Conservation (phyloP, 768 basidiomycete genomes). For the Phylloporus sp. region DNA sequence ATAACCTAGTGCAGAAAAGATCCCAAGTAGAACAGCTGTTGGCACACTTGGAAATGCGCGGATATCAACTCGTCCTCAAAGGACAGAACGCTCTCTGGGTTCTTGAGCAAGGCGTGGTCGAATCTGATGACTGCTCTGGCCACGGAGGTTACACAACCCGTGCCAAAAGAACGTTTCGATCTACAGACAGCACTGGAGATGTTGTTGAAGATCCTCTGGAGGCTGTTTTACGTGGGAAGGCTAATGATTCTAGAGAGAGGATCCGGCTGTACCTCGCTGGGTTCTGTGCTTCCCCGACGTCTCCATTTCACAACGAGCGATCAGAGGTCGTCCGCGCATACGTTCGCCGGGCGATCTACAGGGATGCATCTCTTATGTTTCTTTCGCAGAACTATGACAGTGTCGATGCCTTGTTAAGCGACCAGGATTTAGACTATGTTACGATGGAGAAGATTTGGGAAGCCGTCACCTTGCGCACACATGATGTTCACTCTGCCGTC, state of each 20-base stretch:
- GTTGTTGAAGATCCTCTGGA: slow-evolving; percentile 31
- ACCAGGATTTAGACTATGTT: slow-evolving; percentile 27
- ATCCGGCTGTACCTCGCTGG: slow-evolving; percentile 33
- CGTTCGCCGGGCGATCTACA: slow-evolving; percentile 36
- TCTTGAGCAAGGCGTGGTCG: slow-evolving; percentile 22
- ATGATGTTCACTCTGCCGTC: slow-evolving; percentile 28
- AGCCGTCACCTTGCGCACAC: slow-evolving; percentile 26
- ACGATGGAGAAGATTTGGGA: slow-evolving; percentile 35
- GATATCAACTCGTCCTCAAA: slow-evolving; percentile 34
- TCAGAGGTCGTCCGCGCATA: slow-evolving; percentile 33
- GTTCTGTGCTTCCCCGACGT: slow-evolving; percentile 30
- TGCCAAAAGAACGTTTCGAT: slow-evolving; percentile 5
- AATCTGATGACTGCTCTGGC: slow-evolving; percentile 20
- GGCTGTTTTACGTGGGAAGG: slow-evolving; percentile 33
- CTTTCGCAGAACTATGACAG: slow-evolving; percentile 32
- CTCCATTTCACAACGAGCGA: slow-evolving; percentile 33
- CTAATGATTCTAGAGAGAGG: slow-evolving; percentile 29
- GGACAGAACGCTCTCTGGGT: slow-evolving; percentile 37
- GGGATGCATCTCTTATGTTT: slow-evolving; percentile 36
- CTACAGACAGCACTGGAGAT: slow-evolving; percentile 3
- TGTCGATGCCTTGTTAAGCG: slow-evolving; percentile 29
- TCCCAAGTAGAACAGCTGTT: slow-evolving; percentile 30
- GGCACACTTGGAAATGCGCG: slow-evolving; percentile 30
- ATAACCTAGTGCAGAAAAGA: slow-evolving; percentile 30
- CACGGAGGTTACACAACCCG: slow-evolving; percentile 11